Base-by-base conservation (phyloP, 306 rosid species). In the Cicer arietinum region DNA sequence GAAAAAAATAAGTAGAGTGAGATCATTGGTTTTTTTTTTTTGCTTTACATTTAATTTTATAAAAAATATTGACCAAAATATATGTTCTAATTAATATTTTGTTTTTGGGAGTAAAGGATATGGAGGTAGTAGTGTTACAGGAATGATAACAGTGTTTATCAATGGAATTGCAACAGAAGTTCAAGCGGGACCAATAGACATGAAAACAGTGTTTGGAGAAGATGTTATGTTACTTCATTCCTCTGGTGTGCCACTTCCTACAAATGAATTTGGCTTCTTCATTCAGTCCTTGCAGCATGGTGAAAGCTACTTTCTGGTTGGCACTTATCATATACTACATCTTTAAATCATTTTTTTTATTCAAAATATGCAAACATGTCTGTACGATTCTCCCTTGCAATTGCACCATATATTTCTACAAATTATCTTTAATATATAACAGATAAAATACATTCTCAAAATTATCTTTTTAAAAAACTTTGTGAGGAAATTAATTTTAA, bases 231-330 rank as follows among this genome's bases (percentile, higher is more conserved):
- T 94, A 80, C 84, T 94, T 78, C 92, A 94, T 80, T 88, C 92
- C 70, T 89, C 99, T 10, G 97, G 99, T 60, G 46, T 90, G 13
- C 89, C 91, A 14, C 46, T 92, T 77, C 86, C 88, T 17, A 69
- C 83, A 80, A 90, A 92, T 82, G 93, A 90, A 22, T 90, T 82
- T 68, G 97, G 97, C 7, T 77, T 90, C 82, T 81, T 91, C 46
- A 68, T 84, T 71, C 91, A 90, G 18, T 71, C 58, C 69, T 81
- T 94, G 86, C 92, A 90, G 74, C 89, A 85, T 74, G 97, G 96
- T 47, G 97, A 92, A 83, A 90, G 88, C 88, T 94, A 94, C 74
- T 92, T 87, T 79, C 90, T 94, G 96, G 98, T 91, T 17, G 10
- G 68, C 74, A 53, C 25, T 8, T 67, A 25, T 1, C 45, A 16